phyloP scores from a whole-genome alignment of 495 filamentous ascomycete genomes.

The Podospora appendiculata region DNA sequence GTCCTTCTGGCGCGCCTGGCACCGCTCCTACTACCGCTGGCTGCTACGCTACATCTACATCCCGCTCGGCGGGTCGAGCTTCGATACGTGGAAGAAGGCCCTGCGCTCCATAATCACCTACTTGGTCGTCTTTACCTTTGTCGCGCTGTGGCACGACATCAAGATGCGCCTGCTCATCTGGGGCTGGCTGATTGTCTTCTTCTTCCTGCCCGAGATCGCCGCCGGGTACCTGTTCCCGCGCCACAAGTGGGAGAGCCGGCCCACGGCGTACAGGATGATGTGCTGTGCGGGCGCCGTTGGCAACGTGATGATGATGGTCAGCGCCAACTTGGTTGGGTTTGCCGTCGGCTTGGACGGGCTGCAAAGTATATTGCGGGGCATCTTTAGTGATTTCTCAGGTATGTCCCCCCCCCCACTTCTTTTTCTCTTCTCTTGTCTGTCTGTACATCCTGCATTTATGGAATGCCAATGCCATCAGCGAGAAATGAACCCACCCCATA shows the following conservation, averaged over 20 bases:
- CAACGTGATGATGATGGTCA: conserved; percentile 93
- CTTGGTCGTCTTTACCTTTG: conserved; percentile 89
- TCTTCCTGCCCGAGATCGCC: conserved; percentile 82
- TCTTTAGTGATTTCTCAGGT: conserved; percentile 68
- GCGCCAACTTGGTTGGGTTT: conserved; percentile 91
- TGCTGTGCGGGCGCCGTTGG: conserved; percentile 80
- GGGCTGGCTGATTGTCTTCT: conserved; percentile 93
- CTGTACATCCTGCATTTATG: no score
- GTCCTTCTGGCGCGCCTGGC: conserved; percentile 96
- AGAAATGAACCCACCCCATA: neutral
- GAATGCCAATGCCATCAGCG: no score
- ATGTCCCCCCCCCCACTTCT: conserved; percentile 8
- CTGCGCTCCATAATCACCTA: conserved; percentile 59
- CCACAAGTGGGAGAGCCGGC: conserved; percentile 55
- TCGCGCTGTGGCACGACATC: conserved; percentile 98
- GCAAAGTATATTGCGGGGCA: conserved; percentile 62
- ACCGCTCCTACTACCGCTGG: conserved; percentile 91
- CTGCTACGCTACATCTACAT: conserved; percentile 90
- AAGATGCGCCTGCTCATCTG: conserved; percentile 86
- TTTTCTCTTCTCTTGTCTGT: neutral
- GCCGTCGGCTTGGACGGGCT: conserved; percentile 85
- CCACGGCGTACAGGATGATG: conserved; percentile 66
- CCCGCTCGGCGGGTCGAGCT: conserved; percentile 68
- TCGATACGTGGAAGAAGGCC: conserved; percentile 24
- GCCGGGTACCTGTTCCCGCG: conserved; percentile 64